These are phyloP conservation scores for Colletotrichum karsti DNA, from an alignment of 2,329 filamentous ascomycete species.

Conservation along the genomic window DNA sequence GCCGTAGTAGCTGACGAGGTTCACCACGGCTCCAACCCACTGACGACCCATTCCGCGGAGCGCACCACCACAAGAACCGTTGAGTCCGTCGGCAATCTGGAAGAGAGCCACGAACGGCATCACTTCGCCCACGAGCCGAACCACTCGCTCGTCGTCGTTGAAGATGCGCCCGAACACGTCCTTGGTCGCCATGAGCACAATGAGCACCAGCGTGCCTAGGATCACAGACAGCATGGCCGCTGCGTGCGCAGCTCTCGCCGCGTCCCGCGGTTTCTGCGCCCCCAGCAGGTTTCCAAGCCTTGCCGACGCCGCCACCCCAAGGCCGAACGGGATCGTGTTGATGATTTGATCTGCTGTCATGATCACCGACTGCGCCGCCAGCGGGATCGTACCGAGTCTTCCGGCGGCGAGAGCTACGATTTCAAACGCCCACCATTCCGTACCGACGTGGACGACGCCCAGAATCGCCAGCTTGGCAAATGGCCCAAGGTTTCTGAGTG, in stretches of 20 bases:
- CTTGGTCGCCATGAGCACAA: conserved; percentile 74
- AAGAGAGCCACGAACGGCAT: conserved; percentile 90
- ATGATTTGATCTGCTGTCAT: conserved; percentile 90
- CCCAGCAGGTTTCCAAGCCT: conserved; percentile 85
- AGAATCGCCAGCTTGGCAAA: conserved; percentile 80
- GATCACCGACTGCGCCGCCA: conserved; percentile 87
- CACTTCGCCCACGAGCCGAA: conserved; percentile 77
- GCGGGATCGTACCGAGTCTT: conserved; percentile 78
- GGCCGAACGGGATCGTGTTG: conserved; percentile 86
- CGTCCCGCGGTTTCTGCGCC: conserved; percentile 69
- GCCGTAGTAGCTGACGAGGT: conserved; percentile 84
- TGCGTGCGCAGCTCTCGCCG: conserved; percentile 76
- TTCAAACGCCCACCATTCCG: conserved; percentile 96
- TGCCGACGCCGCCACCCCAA: conserved; percentile 82
- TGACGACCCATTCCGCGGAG: conserved; percentile 87
- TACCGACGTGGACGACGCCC: conserved; percentile 84
- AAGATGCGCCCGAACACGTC: conserved; percentile 81
- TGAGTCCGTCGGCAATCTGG: conserved; percentile 88
- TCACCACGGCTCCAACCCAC: conserved; percentile 84
- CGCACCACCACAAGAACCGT: conserved; percentile 84
- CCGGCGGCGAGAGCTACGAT: conserved; percentile 87
- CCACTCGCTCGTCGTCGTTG: conserved; percentile 78
- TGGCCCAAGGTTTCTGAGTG: conserved; percentile 71
- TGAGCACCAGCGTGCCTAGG: conserved; percentile 73
- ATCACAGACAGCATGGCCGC: conserved; percentile 78